These are phyloP conservation scores for Torulaspora maleeae DNA, from an alignment of 805 yeast species.

Conservation along the genomic window DNA sequence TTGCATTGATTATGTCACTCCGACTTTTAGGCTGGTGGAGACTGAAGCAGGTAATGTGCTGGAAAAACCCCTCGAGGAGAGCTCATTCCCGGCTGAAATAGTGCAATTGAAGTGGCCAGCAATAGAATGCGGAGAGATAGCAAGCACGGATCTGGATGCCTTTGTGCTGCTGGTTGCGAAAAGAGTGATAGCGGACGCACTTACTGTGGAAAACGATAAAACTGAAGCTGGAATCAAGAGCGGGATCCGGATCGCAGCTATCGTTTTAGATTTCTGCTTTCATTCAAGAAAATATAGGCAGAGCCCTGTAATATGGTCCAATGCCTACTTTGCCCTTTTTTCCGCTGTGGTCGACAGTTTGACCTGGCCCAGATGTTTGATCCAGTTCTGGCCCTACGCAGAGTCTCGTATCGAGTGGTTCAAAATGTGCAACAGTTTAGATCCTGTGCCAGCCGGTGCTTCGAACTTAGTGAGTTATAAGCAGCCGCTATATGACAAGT, in stretches of 20 bases:
- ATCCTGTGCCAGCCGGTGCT: conserved; percentile 15
- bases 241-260: conserved; percentile 13
- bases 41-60: conserved; percentile 1
- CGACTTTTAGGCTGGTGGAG: conserved; percentile 9
- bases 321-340: conserved; percentile 25
- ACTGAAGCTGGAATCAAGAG: background rate
- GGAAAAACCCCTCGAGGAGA: conserved; percentile 9
- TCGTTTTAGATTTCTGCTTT: conserved; percentile 27
- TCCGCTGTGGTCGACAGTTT: conserved; percentile 20
- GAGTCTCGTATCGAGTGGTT: conserved; percentile 33
- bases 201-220: conserved; percentile 9
- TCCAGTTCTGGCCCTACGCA: conserved; percentile 30
- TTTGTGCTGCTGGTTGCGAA: conserved; percentile 16
- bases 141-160: conserved; percentile 11
- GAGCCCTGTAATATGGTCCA: conserved; percentile 20
- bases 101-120: conserved; percentile 18
- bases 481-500: conserved; percentile 28
- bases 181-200: conserved; percentile 16
- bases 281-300: conserved; percentile 19
- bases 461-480: conserved; percentile 32
- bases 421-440: conserved; percentile 17
- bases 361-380: conserved; percentile 24
- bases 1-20: conserved; percentile 13
- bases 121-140: background rate
- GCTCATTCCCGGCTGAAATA: conserved; percentile 6